A percentile compares a stretch with the other conserved stretches of the same genome.
These are phyloP conservation scores for Paramecium octaurelia DNA, from an alignment of 73 alveolate genomes.

Conservation along the genomic window DNA sequence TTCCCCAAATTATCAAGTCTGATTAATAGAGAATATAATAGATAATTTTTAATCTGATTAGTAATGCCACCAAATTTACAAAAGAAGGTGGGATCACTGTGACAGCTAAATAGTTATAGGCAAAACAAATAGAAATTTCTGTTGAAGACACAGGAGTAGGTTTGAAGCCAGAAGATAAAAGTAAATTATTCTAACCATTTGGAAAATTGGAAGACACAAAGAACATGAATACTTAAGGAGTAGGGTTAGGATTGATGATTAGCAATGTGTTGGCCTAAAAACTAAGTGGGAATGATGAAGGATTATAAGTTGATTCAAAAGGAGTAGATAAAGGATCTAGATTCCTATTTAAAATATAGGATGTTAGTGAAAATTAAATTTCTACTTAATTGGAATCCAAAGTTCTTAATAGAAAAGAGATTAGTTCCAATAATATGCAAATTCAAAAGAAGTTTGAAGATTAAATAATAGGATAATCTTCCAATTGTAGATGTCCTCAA, in stretches of 20 bases:
- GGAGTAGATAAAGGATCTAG: conserved; percentile 44
- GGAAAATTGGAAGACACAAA: conserved; percentile 55
- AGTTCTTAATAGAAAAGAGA: not conserved
- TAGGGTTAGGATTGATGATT: conserved; percentile 60
- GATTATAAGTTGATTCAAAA: conserved; percentile 19
- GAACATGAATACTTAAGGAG: conserved; percentile 49
- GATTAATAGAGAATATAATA: not conserved
- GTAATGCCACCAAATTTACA: conserved; percentile 3
- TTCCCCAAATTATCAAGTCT: not conserved
- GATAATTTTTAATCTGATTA: not conserved
- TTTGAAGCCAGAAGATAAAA: conserved; percentile 21
- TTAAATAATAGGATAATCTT: not conserved
- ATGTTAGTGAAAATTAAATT: not conserved
- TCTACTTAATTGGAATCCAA: not conserved
- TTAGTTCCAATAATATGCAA: not conserved
- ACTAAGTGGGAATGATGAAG: conserved; percentile 26
- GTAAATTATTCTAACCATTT: conserved; percentile 31
- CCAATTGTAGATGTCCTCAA: not conserved
- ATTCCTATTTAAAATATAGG: conserved; percentile 12
- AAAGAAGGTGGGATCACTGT: not conserved
- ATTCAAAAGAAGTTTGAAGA: not conserved
- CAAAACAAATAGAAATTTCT: not conserved
- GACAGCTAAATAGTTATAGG: not conserved
- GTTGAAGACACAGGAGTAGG: conserved; percentile 60
- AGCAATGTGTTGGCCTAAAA: conserved; percentile 45